Conservation (phyloP, 2,329 filamentous ascomycete species). For the Cladophialophora psammophila region DNA sequence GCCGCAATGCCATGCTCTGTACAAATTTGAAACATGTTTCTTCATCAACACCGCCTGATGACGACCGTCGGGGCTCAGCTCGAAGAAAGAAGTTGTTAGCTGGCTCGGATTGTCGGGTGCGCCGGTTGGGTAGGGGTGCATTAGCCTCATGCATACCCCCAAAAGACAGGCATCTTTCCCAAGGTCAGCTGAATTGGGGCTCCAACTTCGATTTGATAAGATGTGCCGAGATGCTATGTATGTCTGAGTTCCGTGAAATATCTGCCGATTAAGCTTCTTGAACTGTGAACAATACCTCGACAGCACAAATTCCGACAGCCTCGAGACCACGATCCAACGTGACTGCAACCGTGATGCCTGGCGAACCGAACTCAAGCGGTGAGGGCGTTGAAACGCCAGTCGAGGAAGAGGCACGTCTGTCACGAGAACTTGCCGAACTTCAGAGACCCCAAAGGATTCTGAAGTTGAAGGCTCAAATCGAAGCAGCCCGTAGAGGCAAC, state of each 20-base stretch:
- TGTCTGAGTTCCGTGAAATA: not conserved
- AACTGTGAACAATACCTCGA: not conserved
- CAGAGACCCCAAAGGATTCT: not conserved
- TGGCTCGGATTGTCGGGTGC: not conserved
- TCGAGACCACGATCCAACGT: not conserved
- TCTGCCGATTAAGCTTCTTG: not conserved
- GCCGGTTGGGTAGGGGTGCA: constrained; percentile 1
- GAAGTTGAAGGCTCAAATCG: not conserved
- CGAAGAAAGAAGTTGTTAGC: not conserved
- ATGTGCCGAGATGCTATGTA: not conserved
- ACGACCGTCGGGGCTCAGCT: not conserved
- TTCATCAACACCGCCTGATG: not conserved
- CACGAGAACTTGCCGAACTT: not conserved
- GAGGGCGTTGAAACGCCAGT: not conserved
- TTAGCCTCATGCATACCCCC: not conserved
- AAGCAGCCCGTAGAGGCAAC: constrained; percentile 3
- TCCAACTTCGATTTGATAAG: not conserved
- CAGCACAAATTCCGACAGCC: not conserved
- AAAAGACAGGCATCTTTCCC: not conserved
- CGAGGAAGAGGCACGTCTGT: not conserved
- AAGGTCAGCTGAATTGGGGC: not conserved
- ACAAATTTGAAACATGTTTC: not conserved
- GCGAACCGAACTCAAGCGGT: not conserved
- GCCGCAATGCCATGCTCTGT: not conserved
- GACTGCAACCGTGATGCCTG: not conserved